Evolutionary conservation across 2,329 filamentous ascomycete species (phyloP), one percentile per base, ranked within the genome.

Genomic region (Tolypocladium nubicola): DNA sequence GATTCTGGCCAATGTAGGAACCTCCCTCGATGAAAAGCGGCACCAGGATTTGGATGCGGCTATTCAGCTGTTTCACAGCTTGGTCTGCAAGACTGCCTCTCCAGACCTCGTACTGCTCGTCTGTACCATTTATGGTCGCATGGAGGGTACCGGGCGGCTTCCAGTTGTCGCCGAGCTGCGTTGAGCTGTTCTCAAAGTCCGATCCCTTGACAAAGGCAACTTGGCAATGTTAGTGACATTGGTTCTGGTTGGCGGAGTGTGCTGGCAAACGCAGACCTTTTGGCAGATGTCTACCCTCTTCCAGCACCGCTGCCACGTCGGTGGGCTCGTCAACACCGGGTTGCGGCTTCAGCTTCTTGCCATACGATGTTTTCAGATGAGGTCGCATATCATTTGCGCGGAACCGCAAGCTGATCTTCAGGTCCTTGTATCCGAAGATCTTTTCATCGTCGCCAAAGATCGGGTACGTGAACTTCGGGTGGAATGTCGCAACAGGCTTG

Each of bases 11-110:
- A 52, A 97, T 85, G 41, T 84, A 84, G 5, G 84, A 88, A n/a
- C 92, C 94, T 35, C 90, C 94, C 71, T 99, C 95, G 60, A 99
- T 97, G 70, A 91, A 95, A 59, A 97, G 79, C 19, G 90, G 84
- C 6, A 92, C 83, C 40, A 96, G 77, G 57, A 97, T 84, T 73
- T 96, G 91, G 62, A 95, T 82, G 55, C 92, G 89, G 60, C 84
- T 84, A 66, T 96, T 78, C 43, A 97, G 76, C 65, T 86, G 80
- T 66, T 83, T 82, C 47, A 95, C 84, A 19, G 79, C 79, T 0
- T 81, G 75, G 67, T 97, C 86, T 2, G 81, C 78, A 55, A 99
- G 77, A 55, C 77, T 87, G 10, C 89, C 88, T 63, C 83, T 85
- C 90, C 92, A 97, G 56, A 97, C 82, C 71, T 97, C 90, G 68